Conservation (phyloP, 805 yeast species). For the Metschnikowia continentalis region DNA sequence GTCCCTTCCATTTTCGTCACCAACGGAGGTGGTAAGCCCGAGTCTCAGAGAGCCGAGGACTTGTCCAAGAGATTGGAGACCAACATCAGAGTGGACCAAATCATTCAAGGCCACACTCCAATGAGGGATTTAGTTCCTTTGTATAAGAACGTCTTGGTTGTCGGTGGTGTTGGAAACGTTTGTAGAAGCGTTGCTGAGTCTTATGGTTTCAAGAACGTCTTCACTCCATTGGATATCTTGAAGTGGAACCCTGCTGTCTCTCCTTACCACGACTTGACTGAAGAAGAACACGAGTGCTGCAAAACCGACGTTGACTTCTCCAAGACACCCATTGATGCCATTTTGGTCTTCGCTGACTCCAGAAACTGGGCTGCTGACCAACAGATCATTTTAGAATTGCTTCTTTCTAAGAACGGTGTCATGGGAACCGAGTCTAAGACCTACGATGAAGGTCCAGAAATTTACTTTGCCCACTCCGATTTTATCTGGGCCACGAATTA, state of each 20-base stretch:
- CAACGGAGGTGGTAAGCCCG: slow-evolving; percentile 90
- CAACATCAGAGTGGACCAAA: slow-evolving; percentile 68
- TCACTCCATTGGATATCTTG: slow-evolving; percentile 76
- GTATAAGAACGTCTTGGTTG: slow-evolving; percentile 73
- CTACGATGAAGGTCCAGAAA: slow-evolving; percentile 72
- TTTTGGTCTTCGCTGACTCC: slow-evolving; percentile 86
- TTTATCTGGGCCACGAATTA: slow-evolving; percentile 92
- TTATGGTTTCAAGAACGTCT: slow-evolving; percentile 81
- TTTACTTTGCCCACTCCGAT: slow-evolving; percentile 88
- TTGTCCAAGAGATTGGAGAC: slow-evolving; percentile 57
- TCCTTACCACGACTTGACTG: slow-evolving; percentile 76
- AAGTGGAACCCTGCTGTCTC: slow-evolving; percentile 84
- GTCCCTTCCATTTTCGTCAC: slow-evolving; percentile 80
- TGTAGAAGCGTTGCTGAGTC: slow-evolving; percentile 79
- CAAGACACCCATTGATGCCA: slow-evolving; percentile 67
- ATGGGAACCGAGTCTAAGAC: slow-evolving; percentile 79
- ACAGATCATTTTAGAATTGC: slow-evolving; percentile 79
- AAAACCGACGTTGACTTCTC: slow-evolving; percentile 56
- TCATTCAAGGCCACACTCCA: slow-evolving; percentile 92
- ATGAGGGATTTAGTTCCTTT: slow-evolving; percentile 74
- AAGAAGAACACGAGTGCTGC: slow-evolving; percentile 58
- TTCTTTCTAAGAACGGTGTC: slow-evolving; percentile 70
- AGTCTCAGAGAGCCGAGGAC: slow-evolving; percentile 67
- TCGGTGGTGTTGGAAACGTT: slow-evolving; percentile 84
- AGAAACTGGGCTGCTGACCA: slow-evolving; percentile 93